Percentiles rank a stretch among this genome's conserved stretches.
Evolutionary conservation across 768 basidiomycete genomes (phyloP).

Genomic region (Suillus discolor): DNA sequence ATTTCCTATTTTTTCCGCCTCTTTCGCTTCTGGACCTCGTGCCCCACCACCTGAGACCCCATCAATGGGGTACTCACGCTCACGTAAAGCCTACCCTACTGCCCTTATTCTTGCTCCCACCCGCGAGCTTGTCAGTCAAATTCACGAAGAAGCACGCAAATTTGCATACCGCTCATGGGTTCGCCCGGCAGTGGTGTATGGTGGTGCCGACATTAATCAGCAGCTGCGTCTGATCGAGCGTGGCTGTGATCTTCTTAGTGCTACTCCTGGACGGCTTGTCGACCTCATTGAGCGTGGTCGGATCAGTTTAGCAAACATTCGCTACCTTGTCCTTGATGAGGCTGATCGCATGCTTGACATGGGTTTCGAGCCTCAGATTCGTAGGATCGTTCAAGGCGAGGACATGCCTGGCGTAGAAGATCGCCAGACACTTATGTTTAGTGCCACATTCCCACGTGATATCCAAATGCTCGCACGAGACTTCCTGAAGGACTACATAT

Average conservation of each 20-base stretch:
- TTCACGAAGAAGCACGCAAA: slow-evolving; percentile 98
- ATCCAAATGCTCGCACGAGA: slow-evolving; percentile 96
- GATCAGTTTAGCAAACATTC: slow-evolving; percentile 94
- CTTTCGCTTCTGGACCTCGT: slow-evolving; percentile 82
- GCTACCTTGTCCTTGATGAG: slow-evolving; percentile 98
- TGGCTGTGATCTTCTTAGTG: slow-evolving; percentile 95
- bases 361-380: slow-evolving; percentile 99
- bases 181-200: slow-evolving; percentile 97
- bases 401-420: slow-evolving; percentile 95
- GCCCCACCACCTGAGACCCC: slow-evolving; percentile 59
- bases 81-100: slow-evolving; percentile 93
- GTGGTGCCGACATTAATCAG: slow-evolving; percentile 96
- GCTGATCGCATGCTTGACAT: slow-evolving; percentile 99
- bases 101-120: slow-evolving; percentile 98
- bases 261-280: slow-evolving; percentile 96
- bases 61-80: slow-evolving; percentile 56
- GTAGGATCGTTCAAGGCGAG: slow-evolving; percentile 95
- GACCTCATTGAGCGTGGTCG: slow-evolving; percentile 98
- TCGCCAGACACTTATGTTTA: slow-evolving; percentile 99
- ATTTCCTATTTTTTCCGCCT: slow-evolving; percentile 96
- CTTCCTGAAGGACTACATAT: slow-evolving; percentile 98
- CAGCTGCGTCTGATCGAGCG: slow-evolving; percentile 94
- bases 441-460: slow-evolving; percentile 98
- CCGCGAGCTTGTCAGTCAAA: slow-evolving; percentile 98
- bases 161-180: slow-evolving; percentile 99